phyloP scores from a whole-genome alignment of 352 stramenopile species.

The Globisporangium perplexum region DNA sequence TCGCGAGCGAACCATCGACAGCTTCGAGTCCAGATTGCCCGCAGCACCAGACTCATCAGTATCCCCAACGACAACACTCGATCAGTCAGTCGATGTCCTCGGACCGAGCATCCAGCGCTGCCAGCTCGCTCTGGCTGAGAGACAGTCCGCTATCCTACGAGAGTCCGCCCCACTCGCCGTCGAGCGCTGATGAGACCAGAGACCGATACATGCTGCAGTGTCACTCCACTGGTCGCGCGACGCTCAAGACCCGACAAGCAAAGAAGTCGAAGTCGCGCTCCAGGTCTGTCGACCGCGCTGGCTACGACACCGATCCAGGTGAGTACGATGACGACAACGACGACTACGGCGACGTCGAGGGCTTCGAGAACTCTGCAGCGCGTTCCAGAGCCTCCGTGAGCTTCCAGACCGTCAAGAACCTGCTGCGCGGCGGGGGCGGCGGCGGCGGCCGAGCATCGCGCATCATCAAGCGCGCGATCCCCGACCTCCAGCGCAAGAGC shows the following conservation, averaged over 20 bases:
- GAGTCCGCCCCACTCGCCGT: not conserved
- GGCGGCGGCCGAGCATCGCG: constrained; percentile 19
- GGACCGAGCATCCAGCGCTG: not conserved
- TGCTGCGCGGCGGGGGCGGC: constrained; percentile 49
- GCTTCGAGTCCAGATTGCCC: constrained; percentile 7
- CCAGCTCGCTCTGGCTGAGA: constrained; percentile 5
- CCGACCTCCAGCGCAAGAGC: constrained; percentile 34
- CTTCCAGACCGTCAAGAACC: constrained; percentile 53
- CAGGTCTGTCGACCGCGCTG: constrained; percentile 7
- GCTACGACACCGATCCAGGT: constrained; percentile 12
- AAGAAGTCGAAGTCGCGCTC: constrained; percentile 9
- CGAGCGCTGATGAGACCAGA: not conserved
- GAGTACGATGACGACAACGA: constrained; percentile 2
- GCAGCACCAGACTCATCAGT: no score
- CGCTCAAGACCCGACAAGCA: constrained; percentile 5
- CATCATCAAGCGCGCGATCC: constrained; percentile 26
- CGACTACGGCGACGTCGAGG: not conserved
- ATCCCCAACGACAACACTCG: not conserved
- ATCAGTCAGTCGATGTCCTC: constrained; percentile 3
- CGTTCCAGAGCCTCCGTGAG: constrained; percentile 42
- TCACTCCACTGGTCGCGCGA: constrained; percentile 3
- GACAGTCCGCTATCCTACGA: not conserved
- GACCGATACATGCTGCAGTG: constrained; percentile 1
- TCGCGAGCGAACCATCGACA: constrained; percentile 29
- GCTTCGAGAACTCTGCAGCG: not conserved